Percentiles rank a stretch among this genome's conserved stretches.
Evolutionary conservation across 164 flowering plant species (phyloP).

Genomic region (Kingdonia uniflora): DNA sequence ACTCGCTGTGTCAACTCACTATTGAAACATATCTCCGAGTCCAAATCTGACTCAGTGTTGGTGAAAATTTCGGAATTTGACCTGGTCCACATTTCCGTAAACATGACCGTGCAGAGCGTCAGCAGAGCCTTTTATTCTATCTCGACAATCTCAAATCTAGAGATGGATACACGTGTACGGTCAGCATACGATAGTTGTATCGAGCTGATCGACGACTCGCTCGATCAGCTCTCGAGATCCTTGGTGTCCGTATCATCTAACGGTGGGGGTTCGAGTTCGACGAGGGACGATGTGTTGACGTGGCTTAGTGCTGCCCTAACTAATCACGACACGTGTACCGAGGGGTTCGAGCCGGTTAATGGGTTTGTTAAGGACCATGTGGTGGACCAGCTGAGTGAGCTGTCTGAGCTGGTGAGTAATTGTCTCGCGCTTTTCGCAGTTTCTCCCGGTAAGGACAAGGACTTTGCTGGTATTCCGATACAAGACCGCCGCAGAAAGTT

Average conservation of each 20-base stretch:
- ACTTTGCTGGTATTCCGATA: slow-evolving; percentile 66
- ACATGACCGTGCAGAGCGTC: slow-evolving; percentile 45
- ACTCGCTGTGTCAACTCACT: slow-evolving; percentile 48
- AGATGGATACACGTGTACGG: slow-evolving; percentile 48
- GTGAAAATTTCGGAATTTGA: slow-evolving; percentile 21
- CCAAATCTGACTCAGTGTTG: slow-evolving; percentile 43
- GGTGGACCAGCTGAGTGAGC: slow-evolving; percentile 23
- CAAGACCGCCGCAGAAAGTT: slow-evolving; percentile 46
- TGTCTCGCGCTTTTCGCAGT: slow-evolving; percentile 57
- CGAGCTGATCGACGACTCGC: slow-evolving; percentile 70
- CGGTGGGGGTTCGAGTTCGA: not conserved
- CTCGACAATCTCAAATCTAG: slow-evolving; percentile 25
- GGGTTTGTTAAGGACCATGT: slow-evolving; percentile 50
- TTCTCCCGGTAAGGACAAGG: slow-evolving; percentile 14
- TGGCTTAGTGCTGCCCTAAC: slow-evolving; percentile 94
- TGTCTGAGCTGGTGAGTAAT: slow-evolving; percentile 56
- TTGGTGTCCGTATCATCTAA: slow-evolving; percentile 23
- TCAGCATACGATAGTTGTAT: slow-evolving; percentile 73
- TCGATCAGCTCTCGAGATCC: slow-evolving; percentile 53
- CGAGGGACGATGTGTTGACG: slow-evolving; percentile 59
- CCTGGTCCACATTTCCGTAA: slow-evolving; percentile 62
- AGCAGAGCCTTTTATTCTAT: slow-evolving; percentile 35
- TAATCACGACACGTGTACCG: slow-evolving; percentile 88
- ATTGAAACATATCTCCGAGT: slow-evolving; percentile 20
- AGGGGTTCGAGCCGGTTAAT: slow-evolving; percentile 41